Evolutionary conservation across 2,329 filamentous ascomycete genomes (phyloP), one percentile per base, ranked within the genome.

Genomic region (Pyrenochaeta sp.): DNA sequence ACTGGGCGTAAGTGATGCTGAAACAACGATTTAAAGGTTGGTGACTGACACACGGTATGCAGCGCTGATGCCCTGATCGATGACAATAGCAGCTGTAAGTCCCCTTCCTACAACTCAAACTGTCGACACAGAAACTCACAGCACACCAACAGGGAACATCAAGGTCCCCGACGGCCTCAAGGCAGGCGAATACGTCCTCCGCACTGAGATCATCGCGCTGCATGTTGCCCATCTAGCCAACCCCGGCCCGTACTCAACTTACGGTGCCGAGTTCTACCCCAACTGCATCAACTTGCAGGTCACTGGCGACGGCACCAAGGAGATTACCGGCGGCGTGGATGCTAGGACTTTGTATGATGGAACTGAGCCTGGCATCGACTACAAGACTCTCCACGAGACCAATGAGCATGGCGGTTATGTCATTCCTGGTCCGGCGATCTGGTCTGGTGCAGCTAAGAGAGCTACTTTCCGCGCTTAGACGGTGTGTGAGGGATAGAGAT

Each of bases 261-360:
- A 74, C 36, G 76, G 77, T n/a, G 77, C 77, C 3, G 78, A 76
- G 70, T 74, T 72, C 62, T 80, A 76, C 60, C 77, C 71, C 24
- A 74, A 78, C 58, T 81, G 79, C 53, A 60, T 78, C 36, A 78
- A 76, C 59, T 54, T 80, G 14, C 58, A 73, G 42, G 66, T 80
- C 34, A 42, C 35, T n/a, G 75, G 76, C 15, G 61, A 63, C 18
- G 76, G 75, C 17, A 65, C 63, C 15, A 58, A 54, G 23, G 63
- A 60, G 11, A 45, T 59, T 9, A 64, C 68, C 4, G 39, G 54
- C 11, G 74, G 74, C 7, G 58, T 65, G 28, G 43, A 57, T 9
- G 74, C 65, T 18, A 68, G 60, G 14, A 56, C 59, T 9, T 58
- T 76, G 4, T 78, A 78, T 58, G 60, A 52, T 8, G 50, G 55